Evolutionary conservation across 306 rosid genomes (phyloP).

Genomic region (Gynostemma pentaphyllum): DNA sequence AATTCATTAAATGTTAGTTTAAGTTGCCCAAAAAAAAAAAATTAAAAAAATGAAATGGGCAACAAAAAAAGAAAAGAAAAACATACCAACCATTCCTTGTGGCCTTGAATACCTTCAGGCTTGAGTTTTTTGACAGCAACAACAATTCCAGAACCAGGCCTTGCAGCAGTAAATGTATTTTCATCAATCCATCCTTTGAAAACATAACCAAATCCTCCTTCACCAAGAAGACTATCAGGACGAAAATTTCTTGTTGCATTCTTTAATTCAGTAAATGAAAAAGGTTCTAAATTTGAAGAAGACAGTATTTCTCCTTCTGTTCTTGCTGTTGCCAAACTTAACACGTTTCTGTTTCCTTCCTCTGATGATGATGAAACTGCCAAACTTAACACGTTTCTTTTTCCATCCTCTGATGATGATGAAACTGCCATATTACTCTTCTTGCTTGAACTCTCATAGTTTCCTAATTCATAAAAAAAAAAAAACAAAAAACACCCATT

Average conservation of each 20-base stretch:
- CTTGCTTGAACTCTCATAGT: conserved; percentile 35
- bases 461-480: conserved; percentile 24
- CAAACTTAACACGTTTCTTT: conserved; percentile 38
- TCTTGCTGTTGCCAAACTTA: conserved; percentile 66
- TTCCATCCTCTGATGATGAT: conserved; percentile 41
- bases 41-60: conserved; percentile 3
- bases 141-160: conserved; percentile 81
- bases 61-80: background rate
- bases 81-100: conserved; percentile 94
- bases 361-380: conserved; percentile 42
- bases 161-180: conserved; percentile 38
- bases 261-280: conserved; percentile 66
- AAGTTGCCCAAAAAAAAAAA: conserved; percentile 8
- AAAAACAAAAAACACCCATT: background rate
- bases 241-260: conserved; percentile 79
- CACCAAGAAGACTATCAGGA: conserved; percentile 80
- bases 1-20: conserved; percentile 18
- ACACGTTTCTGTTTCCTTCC: conserved; percentile 34
- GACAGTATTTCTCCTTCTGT: conserved; percentile 84
- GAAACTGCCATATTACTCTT: conserved; percentile 38
- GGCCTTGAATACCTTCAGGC: conserved; percentile 86
- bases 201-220: conserved; percentile 92
- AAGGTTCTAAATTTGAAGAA: conserved; percentile 62
- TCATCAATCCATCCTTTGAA: conserved; percentile 94
- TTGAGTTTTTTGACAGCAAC: conserved; percentile 93